A percentile compares a stretch with the other conserved stretches of the same genome.
Conservation (phyloP, 1,139 yeast species). For the Geotrichum klebahnii region DNA sequence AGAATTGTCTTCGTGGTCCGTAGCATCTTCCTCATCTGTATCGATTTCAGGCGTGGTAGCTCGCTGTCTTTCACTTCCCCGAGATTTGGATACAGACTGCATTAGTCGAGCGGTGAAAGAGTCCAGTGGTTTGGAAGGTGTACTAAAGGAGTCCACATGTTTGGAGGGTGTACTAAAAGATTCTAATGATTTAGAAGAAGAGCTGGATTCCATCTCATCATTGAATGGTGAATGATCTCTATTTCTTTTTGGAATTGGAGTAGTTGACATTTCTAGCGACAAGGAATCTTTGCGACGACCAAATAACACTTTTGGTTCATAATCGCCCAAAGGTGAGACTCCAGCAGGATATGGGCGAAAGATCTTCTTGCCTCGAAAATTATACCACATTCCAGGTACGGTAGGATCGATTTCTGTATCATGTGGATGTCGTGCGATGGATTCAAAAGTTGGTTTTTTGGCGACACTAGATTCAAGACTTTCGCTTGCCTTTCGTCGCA, state of each 20-base stretch:
- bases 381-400: conserved; percentile 40
- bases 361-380: conserved; percentile 41
- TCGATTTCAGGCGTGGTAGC: conserved; percentile 18
- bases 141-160: too few relatives aligned
- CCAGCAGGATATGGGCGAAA: conserved; percentile 39
- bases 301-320: conserved; percentile 31
- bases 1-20: conserved; percentile 11
- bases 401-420: conserved; percentile 28
- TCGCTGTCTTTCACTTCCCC: not conserved
- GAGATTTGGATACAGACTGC: conserved; percentile 6
- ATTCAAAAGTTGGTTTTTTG: not conserved
- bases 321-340: conserved; percentile 23
- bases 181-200: conserved; percentile 5
- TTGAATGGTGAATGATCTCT: not conserved
- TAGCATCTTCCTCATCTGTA: conserved; percentile 16
- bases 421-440: conserved; percentile 25
- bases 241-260: conserved; percentile 10
- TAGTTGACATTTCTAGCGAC: conserved; percentile 17
- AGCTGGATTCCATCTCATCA: not conserved
- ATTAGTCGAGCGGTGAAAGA: conserved; percentile 6
- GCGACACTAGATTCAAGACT: not conserved
- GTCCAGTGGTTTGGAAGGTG: conserved; percentile 5
- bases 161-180: too few relatives aligned
- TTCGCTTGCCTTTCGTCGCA: conserved; percentile 6
- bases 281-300: conserved; percentile 19